phyloP scores from a whole-genome alignment of 371 early-diverging fungal genomes.

The Rhizomucor pusillus region DNA sequence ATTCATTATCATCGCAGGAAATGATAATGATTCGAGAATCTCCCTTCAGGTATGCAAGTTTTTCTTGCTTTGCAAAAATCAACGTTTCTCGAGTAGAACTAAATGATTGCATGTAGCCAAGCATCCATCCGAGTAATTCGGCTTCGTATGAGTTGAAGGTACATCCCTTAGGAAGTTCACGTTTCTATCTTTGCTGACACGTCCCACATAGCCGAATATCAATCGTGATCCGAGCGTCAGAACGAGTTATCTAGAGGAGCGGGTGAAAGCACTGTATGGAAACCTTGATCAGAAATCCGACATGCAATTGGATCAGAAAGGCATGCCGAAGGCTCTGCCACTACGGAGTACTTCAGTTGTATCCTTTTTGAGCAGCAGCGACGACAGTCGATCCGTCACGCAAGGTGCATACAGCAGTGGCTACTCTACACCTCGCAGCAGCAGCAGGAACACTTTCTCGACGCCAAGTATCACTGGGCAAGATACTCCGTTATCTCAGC shows the following conservation, averaged over 20 bases:
- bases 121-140: too few species aligned
- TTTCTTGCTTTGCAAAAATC: too few species aligned
- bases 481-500: conserved; percentile 5
- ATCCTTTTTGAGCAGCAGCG: not conserved
- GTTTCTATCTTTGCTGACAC: not conserved
- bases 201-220: not conserved
- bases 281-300: not conserved
- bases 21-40: too few species aligned
- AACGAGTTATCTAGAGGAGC: conserved; percentile 2
- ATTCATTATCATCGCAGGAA: too few species aligned
- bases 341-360: not conserved
- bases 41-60: too few species aligned
- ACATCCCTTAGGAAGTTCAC: not conserved
- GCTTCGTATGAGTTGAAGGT: too few species aligned
- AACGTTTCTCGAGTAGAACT: too few species aligned
- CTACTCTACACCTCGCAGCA: conserved; percentile 5
- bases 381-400: not conserved
- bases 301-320: not conserved
- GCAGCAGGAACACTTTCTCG: conserved; percentile 3
- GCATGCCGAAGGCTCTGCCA: not conserved
- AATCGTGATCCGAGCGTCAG: not conserved
- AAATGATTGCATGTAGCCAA: too few species aligned
- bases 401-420: conserved; percentile 1
- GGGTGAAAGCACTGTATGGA: not conserved
- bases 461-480: not conserved